Evolutionary conservation across 495 filamentous ascomycete genomes (phyloP), one percentile per base, ranked within the genome.

Genomic region (Friedmanniomyces endolithicus): DNA sequence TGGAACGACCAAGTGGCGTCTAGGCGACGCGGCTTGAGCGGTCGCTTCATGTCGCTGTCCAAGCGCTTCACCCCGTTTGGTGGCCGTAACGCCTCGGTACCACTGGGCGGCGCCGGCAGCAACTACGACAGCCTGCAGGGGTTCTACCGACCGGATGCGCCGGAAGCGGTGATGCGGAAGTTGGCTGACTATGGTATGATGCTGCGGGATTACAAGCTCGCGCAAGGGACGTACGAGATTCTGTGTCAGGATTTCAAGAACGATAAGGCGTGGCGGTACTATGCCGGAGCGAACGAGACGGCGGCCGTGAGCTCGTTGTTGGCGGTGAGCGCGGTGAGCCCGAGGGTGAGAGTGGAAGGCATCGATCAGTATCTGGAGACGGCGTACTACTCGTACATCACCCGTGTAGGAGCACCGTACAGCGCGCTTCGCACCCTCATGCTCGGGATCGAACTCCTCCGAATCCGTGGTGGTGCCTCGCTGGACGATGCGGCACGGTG

Each of bases 1-100:
- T 98, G 92, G 92, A 98, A 98, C 65, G 92, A 98, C 63, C 90
- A 96, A 70, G 83, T 97, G 8, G 89, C 88, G n/a, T 94, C 94
- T 14, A 75, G 85, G 45, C 74, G 92, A 40, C 80, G 87, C 51
- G 94, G 94, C 31, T 74, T 98, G 52, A 84, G 83, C 56, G 92
- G 92, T 14, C 80, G 88, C 1, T 88, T 98, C 65, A 84, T 94
- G 71, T 90, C 84, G n/a, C 73, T 97, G 56, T 94, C 87, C 0
- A 90, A 90, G 68, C 77, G 84, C 62, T 94, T 82, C 79, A 78
- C 83, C 29, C 79, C 84, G 14, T 95, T 97, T 64, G 86, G 88
- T 37, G 69, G 70, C 33, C 75, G 77, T 20, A 65, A 72, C 31
- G 65, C 72, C 8, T 64, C 66, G 23, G 57, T 52, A 17, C 58